phyloP scores from a whole-genome alignment of 495 filamentous ascomycete genomes.

The Aspergillus sclerotioniger region DNA sequence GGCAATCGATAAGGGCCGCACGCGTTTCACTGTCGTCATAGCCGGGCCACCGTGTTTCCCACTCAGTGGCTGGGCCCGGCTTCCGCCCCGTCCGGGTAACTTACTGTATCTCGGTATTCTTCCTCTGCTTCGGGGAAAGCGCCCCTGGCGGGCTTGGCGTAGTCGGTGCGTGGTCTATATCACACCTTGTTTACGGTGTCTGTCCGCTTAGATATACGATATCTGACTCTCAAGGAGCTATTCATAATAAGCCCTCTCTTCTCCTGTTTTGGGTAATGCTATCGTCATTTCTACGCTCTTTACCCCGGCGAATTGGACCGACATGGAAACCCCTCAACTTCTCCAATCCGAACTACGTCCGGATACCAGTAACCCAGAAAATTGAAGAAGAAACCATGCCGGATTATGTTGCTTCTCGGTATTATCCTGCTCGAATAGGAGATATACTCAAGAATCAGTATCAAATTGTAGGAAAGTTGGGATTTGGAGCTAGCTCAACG shows the following conservation, averaged over 20 bases:
- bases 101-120: neutral
- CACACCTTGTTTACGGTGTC: too few species aligned
- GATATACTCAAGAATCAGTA: conserved; percentile 3
- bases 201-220: too few species aligned
- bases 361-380: conserved; percentile 11
- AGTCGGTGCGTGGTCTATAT: too few species aligned
- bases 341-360: conserved; percentile 17
- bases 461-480: conserved; percentile 1
- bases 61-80: neutral
- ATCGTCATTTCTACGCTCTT: conserved; percentile 15
- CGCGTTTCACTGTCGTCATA: conserved; percentile 18
- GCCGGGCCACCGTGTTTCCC: neutral
- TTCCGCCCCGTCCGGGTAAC: neutral
- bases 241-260: too few species aligned
- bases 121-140: too few species aligned
- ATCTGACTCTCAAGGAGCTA: too few species aligned
- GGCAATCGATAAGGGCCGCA: conserved; percentile 19
- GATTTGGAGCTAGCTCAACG: neutral
- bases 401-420: conserved; percentile 4
- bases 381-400: conserved; percentile 18
- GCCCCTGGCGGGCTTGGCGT: too few species aligned
- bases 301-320: conserved; percentile 2
- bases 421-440: conserved; percentile 7
- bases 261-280: too few species aligned
- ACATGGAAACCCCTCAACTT: conserved; percentile 19